These are phyloP conservation scores for Parasarocladium wereldwijsianum DNA, from an alignment of 2,329 filamentous ascomycete genomes.

Conservation along the genomic window DNA sequence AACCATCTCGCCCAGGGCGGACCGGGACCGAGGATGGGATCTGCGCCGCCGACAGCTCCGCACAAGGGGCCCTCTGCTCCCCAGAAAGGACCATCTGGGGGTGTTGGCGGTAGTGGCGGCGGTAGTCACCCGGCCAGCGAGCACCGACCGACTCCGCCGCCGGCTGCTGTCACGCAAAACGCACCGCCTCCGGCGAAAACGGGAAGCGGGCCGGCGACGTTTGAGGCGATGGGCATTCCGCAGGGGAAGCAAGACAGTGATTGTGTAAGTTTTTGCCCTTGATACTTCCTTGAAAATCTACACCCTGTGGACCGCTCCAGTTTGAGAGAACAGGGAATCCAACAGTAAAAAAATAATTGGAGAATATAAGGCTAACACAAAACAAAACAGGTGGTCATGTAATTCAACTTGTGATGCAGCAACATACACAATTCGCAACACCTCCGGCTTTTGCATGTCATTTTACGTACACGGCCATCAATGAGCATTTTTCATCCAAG, in stretches of 20 bases:
- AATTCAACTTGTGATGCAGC: too few relatives aligned
- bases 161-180: constrained; percentile 15
- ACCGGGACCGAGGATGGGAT: constrained; percentile 18
- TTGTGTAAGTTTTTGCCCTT: constrained; percentile 67
- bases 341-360: too few relatives aligned
- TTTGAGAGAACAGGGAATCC: too few relatives aligned
- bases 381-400: too few relatives aligned
- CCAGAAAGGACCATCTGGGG: constrained; percentile 7
- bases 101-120: constrained; percentile 3
- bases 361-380: too few relatives aligned
- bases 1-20: constrained; percentile 6
- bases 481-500: too few relatives aligned
- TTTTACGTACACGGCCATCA: too few relatives aligned
- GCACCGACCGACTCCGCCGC: constrained; percentile 14
- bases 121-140: constrained; percentile 5
- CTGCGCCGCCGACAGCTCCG: constrained; percentile 20
- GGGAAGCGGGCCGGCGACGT: constrained; percentile 76
- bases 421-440: too few relatives aligned
- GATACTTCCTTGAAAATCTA: too few relatives aligned
- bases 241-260: constrained; percentile 71
- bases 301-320: too few relatives aligned
- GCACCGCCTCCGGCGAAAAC: constrained; percentile 24
- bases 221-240: constrained; percentile 96
- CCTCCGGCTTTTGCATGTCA: too few relatives aligned
- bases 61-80: constrained; percentile 13